phyloP scores from a whole-genome alignment of 345 rosid species.

The Anastatica hierochuntica region DNA sequence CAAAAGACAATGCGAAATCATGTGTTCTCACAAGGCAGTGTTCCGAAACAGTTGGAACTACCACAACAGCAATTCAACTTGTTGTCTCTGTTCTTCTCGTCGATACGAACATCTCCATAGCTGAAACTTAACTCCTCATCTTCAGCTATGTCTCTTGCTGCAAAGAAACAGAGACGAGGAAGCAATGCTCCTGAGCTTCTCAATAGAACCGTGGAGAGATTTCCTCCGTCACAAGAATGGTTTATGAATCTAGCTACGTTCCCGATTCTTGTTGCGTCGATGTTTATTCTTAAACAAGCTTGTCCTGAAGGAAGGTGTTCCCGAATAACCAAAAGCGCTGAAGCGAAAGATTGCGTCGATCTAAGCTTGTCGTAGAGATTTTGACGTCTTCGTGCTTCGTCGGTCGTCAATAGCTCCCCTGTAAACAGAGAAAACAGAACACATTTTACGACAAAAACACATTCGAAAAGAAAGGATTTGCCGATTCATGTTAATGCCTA shows the following conservation, averaged over 20 bases:
- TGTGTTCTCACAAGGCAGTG: constrained; percentile 64
- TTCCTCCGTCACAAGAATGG: constrained; percentile 91
- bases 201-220: constrained; percentile 45
- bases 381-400: constrained; percentile 67
- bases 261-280: constrained; percentile 71
- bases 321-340: constrained; percentile 78
- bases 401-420: constrained; percentile 75
- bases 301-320: constrained; percentile 87
- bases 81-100: constrained; percentile 15
- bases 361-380: constrained; percentile 51
- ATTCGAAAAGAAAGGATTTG: too few species aligned
- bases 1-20: constrained; percentile 6
- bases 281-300: constrained; percentile 77
- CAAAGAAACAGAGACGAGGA: constrained; percentile 77
- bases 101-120: constrained; percentile 52
- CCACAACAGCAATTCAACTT: constrained; percentile 66
- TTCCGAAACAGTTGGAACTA: constrained; percentile 55
- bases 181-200: constrained; percentile 55
- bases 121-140: constrained; percentile 71
- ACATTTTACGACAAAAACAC: too few species aligned
- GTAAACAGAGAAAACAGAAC: neutral
- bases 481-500: too few species aligned
- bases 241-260: constrained; percentile 73
- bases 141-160: constrained; percentile 52
- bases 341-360: constrained; percentile 28